These are phyloP conservation scores for Alternaria sp. DNA, from an alignment of 2,329 filamentous ascomycete species.

Conservation along the genomic window DNA sequence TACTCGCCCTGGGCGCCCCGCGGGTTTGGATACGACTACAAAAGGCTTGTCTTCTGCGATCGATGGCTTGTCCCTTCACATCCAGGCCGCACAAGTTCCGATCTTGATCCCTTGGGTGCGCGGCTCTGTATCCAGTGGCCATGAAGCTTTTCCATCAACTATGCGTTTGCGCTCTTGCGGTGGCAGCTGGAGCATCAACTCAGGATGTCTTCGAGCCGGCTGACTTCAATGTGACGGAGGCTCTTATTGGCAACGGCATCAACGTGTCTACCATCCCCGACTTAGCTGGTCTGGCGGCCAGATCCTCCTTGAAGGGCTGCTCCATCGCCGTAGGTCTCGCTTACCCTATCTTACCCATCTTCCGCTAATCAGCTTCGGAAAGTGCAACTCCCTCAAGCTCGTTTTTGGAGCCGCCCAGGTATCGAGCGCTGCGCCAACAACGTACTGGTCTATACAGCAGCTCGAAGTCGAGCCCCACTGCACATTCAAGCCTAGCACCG, in stretches of 20 bases:
- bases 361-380: neutral
- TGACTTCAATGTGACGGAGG: constrained; percentile 27
- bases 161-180: neutral
- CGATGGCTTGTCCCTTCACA: neutral
- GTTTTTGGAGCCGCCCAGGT: constrained; percentile 22
- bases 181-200: neutral
- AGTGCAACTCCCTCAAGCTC: constrained; percentile 30
- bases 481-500: constrained; percentile 18
- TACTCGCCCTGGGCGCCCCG: neutral
- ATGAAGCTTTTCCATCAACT: neutral
- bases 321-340: constrained; percentile 24
- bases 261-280: constrained; percentile 23
- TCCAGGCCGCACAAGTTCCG: neutral
- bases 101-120: neutral
- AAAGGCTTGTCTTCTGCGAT: neutral
- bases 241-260: constrained; percentile 25
- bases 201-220: constrained; percentile 19
- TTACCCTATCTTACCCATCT: neutral
- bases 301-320: constrained; percentile 12
- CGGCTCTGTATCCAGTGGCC: neutral
- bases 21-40: neutral
- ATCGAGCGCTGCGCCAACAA: constrained; percentile 6
- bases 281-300: constrained; percentile 3
- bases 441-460: constrained; percentile 23
- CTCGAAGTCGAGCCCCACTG: constrained; percentile 16